Conservation (phyloP, 148 eudicot genomes). For the Rhododendron ferrugineum region DNA sequence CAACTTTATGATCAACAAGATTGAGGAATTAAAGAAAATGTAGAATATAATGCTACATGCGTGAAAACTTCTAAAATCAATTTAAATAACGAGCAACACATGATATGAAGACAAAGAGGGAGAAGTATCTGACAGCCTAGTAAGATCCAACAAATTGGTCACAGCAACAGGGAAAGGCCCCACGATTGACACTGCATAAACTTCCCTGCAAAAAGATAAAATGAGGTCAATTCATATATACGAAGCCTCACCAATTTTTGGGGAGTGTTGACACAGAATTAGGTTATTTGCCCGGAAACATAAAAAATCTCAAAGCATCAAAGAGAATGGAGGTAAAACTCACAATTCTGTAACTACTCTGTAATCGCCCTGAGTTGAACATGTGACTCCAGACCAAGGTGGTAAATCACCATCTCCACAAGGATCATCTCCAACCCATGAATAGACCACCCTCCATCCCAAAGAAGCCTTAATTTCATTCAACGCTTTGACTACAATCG, state of each 20-base stretch:
- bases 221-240: neutral
- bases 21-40: neutral
- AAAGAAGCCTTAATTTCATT: slow-evolving; percentile 98
- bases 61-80: neutral
- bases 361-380: slow-evolving; percentile 61
- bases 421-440: slow-evolving; percentile 99
- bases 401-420: slow-evolving; percentile 98
- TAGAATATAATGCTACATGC: neutral
- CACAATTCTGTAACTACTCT: slow-evolving; percentile 67
- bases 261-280: neutral
- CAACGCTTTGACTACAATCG: slow-evolving; percentile 67
- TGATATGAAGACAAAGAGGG: neutral
- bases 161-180: slow-evolving; percentile 98
- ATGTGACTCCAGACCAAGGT: slow-evolving; percentile 90
- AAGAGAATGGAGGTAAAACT: slow-evolving; percentile 8
- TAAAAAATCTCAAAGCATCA: neutral
- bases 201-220: slow-evolving; percentile 59
- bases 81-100: neutral
- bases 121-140: slow-evolving; percentile 65
- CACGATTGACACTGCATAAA: slow-evolving; percentile 94
- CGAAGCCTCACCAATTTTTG: neutral
- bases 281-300: neutral
- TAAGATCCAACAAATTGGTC: slow-evolving; percentile 92
- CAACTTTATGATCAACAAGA: neutral
- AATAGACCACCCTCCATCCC: slow-evolving; percentile 98